These are phyloP conservation scores for Metschnikowia drakensbergensis DNA, from an alignment of 805 yeast species.

Conservation along the genomic window DNA sequence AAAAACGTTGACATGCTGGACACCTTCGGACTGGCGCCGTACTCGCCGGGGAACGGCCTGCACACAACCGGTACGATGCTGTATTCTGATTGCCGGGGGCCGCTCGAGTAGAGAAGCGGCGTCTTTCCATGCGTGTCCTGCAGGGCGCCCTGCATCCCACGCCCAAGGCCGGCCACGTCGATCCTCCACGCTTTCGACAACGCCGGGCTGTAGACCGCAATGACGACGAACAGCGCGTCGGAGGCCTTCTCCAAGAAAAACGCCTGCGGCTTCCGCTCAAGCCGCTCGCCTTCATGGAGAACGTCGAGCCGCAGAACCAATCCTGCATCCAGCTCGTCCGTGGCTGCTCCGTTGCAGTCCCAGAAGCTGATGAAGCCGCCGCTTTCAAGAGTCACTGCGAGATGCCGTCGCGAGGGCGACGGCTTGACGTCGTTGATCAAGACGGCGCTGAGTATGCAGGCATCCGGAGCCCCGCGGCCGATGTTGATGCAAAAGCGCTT, in stretches of 20 bases:
- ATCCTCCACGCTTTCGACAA: conserved; percentile 43
- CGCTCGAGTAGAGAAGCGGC: background rate
- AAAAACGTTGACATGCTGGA: conserved; percentile 58
- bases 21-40: conserved; percentile 36
- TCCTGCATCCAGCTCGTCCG: conserved; percentile 30
- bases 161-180: conserved; percentile 5
- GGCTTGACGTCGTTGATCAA: conserved; percentile 29
- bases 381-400: conserved; percentile 30
- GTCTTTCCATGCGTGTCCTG: background rate
- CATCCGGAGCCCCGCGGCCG: background rate
- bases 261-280: conserved; percentile 20
- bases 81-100: background rate
- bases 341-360: conserved; percentile 47
- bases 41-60: conserved; percentile 30
- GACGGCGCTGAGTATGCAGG: conserved; percentile 31
- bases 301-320: conserved; percentile 19
- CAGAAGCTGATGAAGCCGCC: conserved; percentile 49
- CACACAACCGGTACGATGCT: conserved; percentile 15
- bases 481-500: conserved; percentile 30
- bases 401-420: conserved; percentile 24
- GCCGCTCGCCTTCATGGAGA: conserved; percentile 3
- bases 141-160: background rate
- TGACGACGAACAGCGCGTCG: conserved; percentile 33
- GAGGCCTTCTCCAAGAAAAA: conserved; percentile 20
- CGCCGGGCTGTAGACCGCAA: conserved; percentile 46